Base-by-base conservation (phyloP, 2,329 filamentous ascomycete species). In the Venturia carpophila region DNA sequence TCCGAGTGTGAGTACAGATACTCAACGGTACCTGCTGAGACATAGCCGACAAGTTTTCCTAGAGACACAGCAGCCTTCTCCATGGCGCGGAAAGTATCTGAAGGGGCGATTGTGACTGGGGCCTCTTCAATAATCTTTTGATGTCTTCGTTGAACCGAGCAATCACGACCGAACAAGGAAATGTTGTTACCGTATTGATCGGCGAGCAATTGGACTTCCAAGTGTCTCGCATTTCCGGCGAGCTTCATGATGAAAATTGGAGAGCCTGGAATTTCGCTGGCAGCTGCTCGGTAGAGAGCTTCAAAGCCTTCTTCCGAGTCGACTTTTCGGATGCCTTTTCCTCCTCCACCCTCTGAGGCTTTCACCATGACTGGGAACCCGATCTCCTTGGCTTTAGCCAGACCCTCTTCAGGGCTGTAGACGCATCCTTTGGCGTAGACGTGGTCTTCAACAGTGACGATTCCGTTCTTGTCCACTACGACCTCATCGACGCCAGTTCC, bases 241-340 rank as follows among this genome's bases (percentile, higher is more conserved):
- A 99, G 83, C 86, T 99, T 97, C 94, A 99, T 99, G 80, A 99
- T 96, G 84, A 99, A 99, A 79, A 99, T 99, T 70, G 95, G 94
- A 39, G 94, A 99, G 60, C 95, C 95, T 13, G 94, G 95, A 70
- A 99, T 97, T 78, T 99, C 95, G 77, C 89, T 96, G 5, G 94
- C 92, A 27, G 95, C 94, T 58, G 93, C 94, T 78, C 95, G 94
- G 84, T 97, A 99, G 58, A 97, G 82, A 70, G 83, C 82, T 74
- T 89, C 83, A 72, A 99, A 99, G 68, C 89, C 87, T 52, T 93
- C 88, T 75, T 96, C 92, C 67, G 82, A 82, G 68, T 91, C 83
- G 70, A 94, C 94, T 80, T 97, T 97, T 75, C 95, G 91, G 75
- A 99, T 99, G 84, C 94, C 94, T 83, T 99, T 99, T 75, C 94